Evolutionary conservation across 164 flowering plant species (phyloP).

Genomic region (Berberis vulgaris): DNA sequence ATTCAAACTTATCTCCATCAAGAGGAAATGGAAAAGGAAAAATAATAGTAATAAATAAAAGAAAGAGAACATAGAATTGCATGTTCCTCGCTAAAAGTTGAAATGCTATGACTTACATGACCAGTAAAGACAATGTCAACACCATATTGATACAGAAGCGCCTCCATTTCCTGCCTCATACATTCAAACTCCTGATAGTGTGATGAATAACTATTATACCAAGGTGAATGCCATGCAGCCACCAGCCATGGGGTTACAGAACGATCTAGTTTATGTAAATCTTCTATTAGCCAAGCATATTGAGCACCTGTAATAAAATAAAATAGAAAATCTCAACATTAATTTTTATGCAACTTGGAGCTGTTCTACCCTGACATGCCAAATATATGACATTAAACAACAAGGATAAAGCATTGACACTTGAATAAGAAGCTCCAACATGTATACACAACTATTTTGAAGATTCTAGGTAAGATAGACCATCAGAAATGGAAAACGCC

Average conservation of each 20-base stretch:
- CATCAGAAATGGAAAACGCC: too few species aligned
- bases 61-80: neutral
- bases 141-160: constrained; percentile 46
- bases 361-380: neutral
- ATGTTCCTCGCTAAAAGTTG: neutral
- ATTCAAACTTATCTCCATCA: too few species aligned
- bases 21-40: too few species aligned
- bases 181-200: constrained; percentile 97
- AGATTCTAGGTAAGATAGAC: too few species aligned
- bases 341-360: neutral
- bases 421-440: too few species aligned
- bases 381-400: neutral
- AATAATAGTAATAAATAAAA: neutral
- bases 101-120: constrained; percentile 30
- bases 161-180: constrained; percentile 92
- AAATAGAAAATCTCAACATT: neutral
- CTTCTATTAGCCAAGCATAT: constrained; percentile 65
- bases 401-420: too few species aligned
- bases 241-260: constrained; percentile 78
- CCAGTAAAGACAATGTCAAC: constrained; percentile 84
- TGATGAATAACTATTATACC: constrained; percentile 90
- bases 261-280: constrained; percentile 44
- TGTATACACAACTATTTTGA: too few species aligned
- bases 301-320: constrained; percentile 45
- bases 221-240: constrained; percentile 94